Evolutionary conservation across 208 protist species (phyloP).

Genomic region (Crithidia brevicula): DNA sequence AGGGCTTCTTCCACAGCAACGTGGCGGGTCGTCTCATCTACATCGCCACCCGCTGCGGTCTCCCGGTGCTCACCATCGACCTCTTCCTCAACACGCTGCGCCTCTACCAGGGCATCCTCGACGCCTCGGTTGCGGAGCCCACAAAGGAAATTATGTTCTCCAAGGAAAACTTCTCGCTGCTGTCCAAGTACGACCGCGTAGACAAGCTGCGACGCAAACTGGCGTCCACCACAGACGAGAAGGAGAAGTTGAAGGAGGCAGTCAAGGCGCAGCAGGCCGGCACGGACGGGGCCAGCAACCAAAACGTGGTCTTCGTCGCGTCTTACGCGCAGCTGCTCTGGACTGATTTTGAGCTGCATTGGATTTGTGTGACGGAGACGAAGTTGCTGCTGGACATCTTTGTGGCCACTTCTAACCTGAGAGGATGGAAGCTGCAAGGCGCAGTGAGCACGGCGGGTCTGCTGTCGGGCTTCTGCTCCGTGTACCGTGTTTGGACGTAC

Average conservation of each 20-base stretch:
- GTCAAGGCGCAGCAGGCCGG: slow-evolving; percentile 23
- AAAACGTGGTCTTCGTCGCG: slow-evolving; percentile 74
- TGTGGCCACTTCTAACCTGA: slow-evolving; percentile 70
- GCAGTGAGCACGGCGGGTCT: slow-evolving; percentile 79
- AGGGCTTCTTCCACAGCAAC: slow-evolving; percentile 89
- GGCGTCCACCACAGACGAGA: slow-evolving; percentile 32
- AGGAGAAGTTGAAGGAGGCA: slow-evolving; percentile 33
- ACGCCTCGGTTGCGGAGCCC: slow-evolving; percentile 54
- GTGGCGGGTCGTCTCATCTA: slow-evolving; percentile 81
- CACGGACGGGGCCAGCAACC: slow-evolving; percentile 30
- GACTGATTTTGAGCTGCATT: slow-evolving; percentile 92
- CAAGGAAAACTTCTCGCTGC: slow-evolving; percentile 85
- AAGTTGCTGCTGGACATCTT: slow-evolving; percentile 91
- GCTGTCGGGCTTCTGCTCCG: slow-evolving; percentile 83
- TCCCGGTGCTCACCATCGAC: slow-evolving; percentile 87
- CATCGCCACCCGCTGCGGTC: slow-evolving; percentile 70
- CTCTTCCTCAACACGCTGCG: slow-evolving; percentile 89
- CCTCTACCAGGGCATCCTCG: slow-evolving; percentile 82
- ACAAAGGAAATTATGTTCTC: slow-evolving; percentile 65
- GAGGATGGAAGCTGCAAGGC: slow-evolving; percentile 68
- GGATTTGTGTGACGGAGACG: slow-evolving; percentile 87
- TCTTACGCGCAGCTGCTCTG: slow-evolving; percentile 87
- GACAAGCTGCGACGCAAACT: slow-evolving; percentile 84
- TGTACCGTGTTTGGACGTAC: slow-evolving; percentile 93
- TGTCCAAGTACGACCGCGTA: slow-evolving; percentile 86